Conservation (phyloP, 305 asterid species). For the Solanum chacoense region DNA sequence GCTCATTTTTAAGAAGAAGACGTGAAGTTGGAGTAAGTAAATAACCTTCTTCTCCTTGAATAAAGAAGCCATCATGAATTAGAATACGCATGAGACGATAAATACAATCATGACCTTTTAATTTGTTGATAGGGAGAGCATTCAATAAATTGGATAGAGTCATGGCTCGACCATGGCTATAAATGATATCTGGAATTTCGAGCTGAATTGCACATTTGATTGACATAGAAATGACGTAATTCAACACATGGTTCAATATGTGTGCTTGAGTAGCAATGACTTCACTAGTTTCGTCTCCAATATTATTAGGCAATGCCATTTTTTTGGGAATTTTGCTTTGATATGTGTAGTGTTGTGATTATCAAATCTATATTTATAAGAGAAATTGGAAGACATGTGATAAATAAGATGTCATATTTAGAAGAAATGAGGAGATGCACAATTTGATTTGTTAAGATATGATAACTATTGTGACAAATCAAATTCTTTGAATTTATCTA, state of each 20-base stretch:
- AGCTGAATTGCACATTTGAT: slow-evolving; percentile 6
- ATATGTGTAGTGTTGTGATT: neutral
- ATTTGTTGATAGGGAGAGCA: neutral
- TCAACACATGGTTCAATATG: neutral
- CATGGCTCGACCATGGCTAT: slow-evolving; percentile 1
- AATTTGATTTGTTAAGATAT: neutral
- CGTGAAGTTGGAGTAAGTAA: slow-evolving; percentile 11
- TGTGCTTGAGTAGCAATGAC: neutral
- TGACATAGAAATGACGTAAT: slow-evolving; percentile 1
- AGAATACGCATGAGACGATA: slow-evolving; percentile 16
- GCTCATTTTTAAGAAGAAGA: slow-evolving; percentile 12
- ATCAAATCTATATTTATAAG: neutral
- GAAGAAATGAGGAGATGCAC: neutral
- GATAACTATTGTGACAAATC: neutral
- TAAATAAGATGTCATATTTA: neutral
- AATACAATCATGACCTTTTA: neutral
- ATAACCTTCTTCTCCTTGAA: slow-evolving; percentile 5
- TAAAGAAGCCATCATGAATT: slow-evolving; percentile 8
- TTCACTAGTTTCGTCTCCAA: neutral
- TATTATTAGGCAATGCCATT: neutral
- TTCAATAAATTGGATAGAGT: neutral
- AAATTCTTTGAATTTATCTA: neutral
- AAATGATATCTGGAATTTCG: neutral
- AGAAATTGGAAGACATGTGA: neutral
- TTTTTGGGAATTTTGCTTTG: neutral